These are phyloP conservation scores for Metschnikowia hibisci DNA, from an alignment of 805 yeast genomes.

Conservation along the genomic window DNA sequence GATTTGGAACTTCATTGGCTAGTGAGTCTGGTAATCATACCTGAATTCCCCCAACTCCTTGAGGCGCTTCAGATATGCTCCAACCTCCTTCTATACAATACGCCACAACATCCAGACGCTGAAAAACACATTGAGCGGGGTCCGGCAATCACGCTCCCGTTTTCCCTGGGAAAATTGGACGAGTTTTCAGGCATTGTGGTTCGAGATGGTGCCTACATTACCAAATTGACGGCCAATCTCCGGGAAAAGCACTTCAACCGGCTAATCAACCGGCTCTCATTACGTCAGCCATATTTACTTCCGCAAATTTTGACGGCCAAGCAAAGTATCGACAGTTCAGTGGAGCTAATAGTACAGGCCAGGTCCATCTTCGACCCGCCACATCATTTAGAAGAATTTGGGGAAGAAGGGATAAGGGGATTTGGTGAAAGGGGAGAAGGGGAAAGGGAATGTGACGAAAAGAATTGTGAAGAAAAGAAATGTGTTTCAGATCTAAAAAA, in stretches of 20 bases:
- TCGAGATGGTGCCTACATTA: conserved; percentile 51
- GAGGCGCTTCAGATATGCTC: conserved; percentile 39
- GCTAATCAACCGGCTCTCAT: conserved; percentile 24
- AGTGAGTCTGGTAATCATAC: conserved; percentile 13
- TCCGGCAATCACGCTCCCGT: conserved; percentile 50
- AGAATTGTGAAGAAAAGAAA: background rate
- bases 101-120: conserved; percentile 33
- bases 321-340: conserved; percentile 33
- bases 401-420: background rate
- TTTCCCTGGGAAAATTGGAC: conserved; percentile 53
- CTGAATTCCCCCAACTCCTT: conserved; percentile 19
- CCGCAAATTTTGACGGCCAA: conserved; percentile 48
- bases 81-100: conserved; percentile 34
- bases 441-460: background rate
- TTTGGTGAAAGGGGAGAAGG: background rate
- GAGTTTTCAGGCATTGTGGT: conserved; percentile 57
- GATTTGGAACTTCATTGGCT: conserved; percentile 21
- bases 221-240: conserved; percentile 42
- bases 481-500: background rate
- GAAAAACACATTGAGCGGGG: conserved; percentile 28
- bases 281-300: conserved; percentile 34
- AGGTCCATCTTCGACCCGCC: conserved; percentile 16
- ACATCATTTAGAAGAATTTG: background rate
- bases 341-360: conserved; percentile 26
- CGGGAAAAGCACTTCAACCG: conserved; percentile 41